Evolutionary conservation across 345 rosid genomes (phyloP).

Genomic region (Geranium rotundifolium): DNA sequence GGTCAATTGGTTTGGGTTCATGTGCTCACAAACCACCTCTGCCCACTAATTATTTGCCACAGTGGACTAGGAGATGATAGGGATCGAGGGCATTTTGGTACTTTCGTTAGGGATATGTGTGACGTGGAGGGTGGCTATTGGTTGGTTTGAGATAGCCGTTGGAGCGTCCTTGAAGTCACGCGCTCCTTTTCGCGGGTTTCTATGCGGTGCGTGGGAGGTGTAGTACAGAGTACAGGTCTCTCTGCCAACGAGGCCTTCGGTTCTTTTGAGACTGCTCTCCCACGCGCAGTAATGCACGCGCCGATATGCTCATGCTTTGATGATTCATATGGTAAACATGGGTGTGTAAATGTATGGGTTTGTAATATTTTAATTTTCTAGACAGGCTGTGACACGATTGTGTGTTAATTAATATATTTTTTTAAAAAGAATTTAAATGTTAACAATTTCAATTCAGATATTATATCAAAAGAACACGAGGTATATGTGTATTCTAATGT

Average conservation of each 20-base stretch:
- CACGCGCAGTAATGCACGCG: neutral
- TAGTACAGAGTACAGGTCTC: neutral
- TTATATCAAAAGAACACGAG: too few relatives aligned
- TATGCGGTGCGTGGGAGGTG: neutral
- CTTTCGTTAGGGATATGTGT: neutral
- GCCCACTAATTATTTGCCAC: neutral
- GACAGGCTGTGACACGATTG: too few relatives aligned
- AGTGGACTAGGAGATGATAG: neutral
- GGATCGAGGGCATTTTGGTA: neutral
- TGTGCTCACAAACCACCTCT: neutral
- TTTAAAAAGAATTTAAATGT: too few relatives aligned
- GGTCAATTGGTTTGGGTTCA: neutral
- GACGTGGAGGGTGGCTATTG: neutral
- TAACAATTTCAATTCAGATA: too few relatives aligned
- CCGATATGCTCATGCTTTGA: neutral
- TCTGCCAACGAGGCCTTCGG: neutral
- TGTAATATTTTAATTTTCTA: too few relatives aligned
- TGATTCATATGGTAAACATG: too few relatives aligned
- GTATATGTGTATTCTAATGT: too few relatives aligned
- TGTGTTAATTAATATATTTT: too few relatives aligned
- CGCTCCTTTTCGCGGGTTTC: neutral
- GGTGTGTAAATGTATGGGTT: too few relatives aligned
- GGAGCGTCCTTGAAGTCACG: neutral
- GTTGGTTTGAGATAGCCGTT: neutral
- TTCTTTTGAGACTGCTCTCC: neutral